Evolutionary conservation across 1,284 basidiomycete genomes (phyloP).

Genomic region (Pseudozyma pruni): DNA sequence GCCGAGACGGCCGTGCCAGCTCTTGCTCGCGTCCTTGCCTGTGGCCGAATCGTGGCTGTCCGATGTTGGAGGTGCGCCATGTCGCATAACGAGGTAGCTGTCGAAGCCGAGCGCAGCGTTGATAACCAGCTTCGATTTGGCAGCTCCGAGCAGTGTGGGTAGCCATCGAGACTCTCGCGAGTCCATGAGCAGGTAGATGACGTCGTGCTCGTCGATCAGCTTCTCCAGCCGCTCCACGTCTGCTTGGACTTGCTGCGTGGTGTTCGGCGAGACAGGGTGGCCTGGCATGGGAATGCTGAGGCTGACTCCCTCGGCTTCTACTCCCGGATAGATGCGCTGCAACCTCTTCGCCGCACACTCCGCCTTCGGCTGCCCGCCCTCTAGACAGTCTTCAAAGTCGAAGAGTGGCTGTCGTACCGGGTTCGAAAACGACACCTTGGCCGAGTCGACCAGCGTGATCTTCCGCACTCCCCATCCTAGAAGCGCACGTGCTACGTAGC

Average conservation of each 20-base stretch:
- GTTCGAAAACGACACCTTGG: slow-evolving; percentile 92
- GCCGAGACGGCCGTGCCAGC: slow-evolving; percentile 70
- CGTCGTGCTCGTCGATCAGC: slow-evolving; percentile 86
- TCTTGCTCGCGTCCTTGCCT: slow-evolving; percentile 25
- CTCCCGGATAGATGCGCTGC: slow-evolving; percentile 89
- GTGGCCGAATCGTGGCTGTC: background rate
- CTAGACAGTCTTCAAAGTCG: slow-evolving; percentile 91
- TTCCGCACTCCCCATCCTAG: slow-evolving; percentile 85
- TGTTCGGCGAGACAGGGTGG: slow-evolving; percentile 77
- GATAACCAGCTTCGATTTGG: slow-evolving; percentile 89
- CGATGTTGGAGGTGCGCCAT: slow-evolving; percentile 75
- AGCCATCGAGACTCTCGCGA: slow-evolving; percentile 95
- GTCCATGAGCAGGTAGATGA: slow-evolving; percentile 94
- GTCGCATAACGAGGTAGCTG: slow-evolving; percentile 95
- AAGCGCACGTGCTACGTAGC: slow-evolving; percentile 94
- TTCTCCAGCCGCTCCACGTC: slow-evolving; percentile 80
- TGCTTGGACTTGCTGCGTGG: slow-evolving; percentile 74
- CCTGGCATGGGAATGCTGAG: slow-evolving; percentile 96
- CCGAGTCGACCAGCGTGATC: slow-evolving; percentile 91
- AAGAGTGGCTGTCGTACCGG: slow-evolving; percentile 96
- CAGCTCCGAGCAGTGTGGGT: slow-evolving; percentile 85
- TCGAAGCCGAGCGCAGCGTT: slow-evolving; percentile 97
- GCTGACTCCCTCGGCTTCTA: slow-evolving; percentile 80
- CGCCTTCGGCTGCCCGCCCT: slow-evolving; percentile 92
- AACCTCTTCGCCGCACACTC: slow-evolving; percentile 87